Conservation (phyloP, 208 protist genomes). For the Crithidia fasciculata region DNA sequence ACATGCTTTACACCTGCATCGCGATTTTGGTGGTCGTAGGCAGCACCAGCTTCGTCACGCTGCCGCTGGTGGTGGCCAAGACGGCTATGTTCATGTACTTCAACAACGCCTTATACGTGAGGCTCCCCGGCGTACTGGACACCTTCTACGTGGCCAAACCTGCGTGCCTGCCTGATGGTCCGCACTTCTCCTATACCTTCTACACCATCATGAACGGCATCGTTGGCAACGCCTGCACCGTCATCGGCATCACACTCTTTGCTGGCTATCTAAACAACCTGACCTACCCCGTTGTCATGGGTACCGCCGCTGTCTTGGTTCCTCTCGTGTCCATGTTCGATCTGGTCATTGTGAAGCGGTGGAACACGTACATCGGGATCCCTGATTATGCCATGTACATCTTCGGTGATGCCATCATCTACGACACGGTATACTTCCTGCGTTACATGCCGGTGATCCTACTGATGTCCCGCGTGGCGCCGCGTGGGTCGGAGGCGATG, state of each 20-base stretch:
- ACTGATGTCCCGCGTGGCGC: constrained; percentile 20
- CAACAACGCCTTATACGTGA: constrained; percentile 48
- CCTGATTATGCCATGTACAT: constrained; percentile 80
- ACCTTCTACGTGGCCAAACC: constrained; percentile 60
- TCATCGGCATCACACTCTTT: constrained; percentile 59
- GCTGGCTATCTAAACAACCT: constrained; percentile 52
- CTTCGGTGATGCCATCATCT: constrained; percentile 71
- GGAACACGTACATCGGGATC: constrained; percentile 63
- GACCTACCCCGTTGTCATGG: constrained; percentile 63
- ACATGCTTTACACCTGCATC: constrained; percentile 39
- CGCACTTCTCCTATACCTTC: constrained; percentile 72
- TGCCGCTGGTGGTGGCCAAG: constrained; percentile 51
- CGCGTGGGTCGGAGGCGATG: constrained; percentile 18
- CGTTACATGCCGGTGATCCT: constrained; percentile 69
- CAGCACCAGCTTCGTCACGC: constrained; percentile 27
- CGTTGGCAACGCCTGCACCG: constrained; percentile 49
- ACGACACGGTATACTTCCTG: constrained; percentile 60
- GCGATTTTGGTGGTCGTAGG: constrained; percentile 24
- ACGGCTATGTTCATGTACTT: constrained; percentile 41
- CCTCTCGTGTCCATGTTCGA: constrained; percentile 69
- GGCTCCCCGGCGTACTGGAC: constrained; percentile 58
- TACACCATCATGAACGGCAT: constrained; percentile 54
- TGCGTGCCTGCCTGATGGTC: constrained; percentile 60
- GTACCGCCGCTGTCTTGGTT: constrained; percentile 56
- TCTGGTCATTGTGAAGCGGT: constrained; percentile 78